Evolutionary conservation across 331 rosid species (phyloP), one percentile per base, ranked within the genome.

Genomic region (Pyracantha coccinea): DNA sequence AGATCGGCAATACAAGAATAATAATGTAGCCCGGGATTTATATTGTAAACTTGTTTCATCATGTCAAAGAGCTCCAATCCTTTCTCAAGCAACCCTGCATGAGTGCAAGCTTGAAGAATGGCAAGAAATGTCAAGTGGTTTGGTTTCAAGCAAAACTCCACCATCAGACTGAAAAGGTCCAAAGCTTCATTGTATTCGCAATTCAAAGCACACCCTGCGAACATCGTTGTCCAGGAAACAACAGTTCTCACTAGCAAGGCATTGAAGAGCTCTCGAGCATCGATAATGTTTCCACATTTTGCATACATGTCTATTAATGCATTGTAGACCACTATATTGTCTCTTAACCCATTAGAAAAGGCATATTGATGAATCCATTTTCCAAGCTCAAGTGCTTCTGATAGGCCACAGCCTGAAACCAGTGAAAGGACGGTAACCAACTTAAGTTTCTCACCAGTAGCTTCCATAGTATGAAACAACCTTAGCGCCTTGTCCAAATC

Each of bases 281-380:
- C 61, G 11, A 69, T 59, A 50, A 85, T 66, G 64, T 79, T 72
- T 69, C 94, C 94, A 74, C 91, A 89, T 75, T 89, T 89, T 23
- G 86, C 91, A 67, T 89, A 82, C 94, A 89, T 87, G 76, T 87
- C 94, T 35, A 89, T 87, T 28, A 89, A 83, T 17, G 91, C 89
- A 44, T 87, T 86, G 81, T 79, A 81, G 47, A 90, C 82, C 12
- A 87, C 76, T 31, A 74, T 70, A 77, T 75, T 73, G 55, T 79
- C 76, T 75, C 88, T 74, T 54, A 87, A 78, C n/a, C 89, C 89
- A 19, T 78, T 76, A 44, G 78, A 74, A 58, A 68, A 44, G 9
- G 90, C 78, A 64, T 82, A 87, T 69, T 45, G 57, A 45, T 85
- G 78, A 24, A 85, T 75, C 89, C 90, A 84, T 68, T 78, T 80